These are phyloP conservation scores for Tubosaeta sp. DNA, from an alignment of 768 basidiomycete species.

Conservation along the genomic window DNA sequence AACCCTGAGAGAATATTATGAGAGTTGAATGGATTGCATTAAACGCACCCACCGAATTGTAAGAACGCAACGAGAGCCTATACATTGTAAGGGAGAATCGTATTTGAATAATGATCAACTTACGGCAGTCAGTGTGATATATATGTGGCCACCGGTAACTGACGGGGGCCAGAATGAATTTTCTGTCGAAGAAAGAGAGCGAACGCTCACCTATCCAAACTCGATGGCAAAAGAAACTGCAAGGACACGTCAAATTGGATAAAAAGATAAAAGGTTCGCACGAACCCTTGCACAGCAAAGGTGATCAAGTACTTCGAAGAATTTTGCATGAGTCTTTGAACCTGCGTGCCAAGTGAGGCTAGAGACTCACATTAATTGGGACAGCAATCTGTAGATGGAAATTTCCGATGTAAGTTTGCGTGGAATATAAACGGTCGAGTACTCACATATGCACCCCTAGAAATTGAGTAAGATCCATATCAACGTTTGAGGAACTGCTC, in stretches of 20 bases:
- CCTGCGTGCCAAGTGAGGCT: neutral
- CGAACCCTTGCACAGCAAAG: constrained; percentile 12
- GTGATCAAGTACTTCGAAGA: constrained; percentile 3
- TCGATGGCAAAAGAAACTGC: constrained; percentile 15
- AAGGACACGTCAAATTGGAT: neutral
- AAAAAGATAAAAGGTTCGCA: neutral
- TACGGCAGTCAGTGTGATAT: constrained; percentile 1
- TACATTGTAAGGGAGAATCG: neutral
- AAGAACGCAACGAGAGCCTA: neutral
- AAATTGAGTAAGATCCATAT: neutral
- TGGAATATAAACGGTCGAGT: neutral
- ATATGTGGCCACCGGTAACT: constrained; percentile 1
- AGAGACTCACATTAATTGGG: constrained; percentile 6
- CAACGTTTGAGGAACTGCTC: neutral
- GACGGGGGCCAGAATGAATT: neutral
- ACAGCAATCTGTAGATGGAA: neutral
- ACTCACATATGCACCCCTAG: constrained; percentile 12
- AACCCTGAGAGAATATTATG: neutral
- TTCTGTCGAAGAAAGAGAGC: neutral
- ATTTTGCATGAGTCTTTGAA: neutral
- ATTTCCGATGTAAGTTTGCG: neutral
- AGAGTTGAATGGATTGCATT: neutral
- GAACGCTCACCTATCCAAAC: constrained; percentile 15
- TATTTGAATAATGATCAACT: neutral
- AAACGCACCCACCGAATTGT: constrained; percentile 6